Base-by-base conservation (phyloP, 192 early-diverging fungal genomes). In the Neocallimastix lanati region DNA sequence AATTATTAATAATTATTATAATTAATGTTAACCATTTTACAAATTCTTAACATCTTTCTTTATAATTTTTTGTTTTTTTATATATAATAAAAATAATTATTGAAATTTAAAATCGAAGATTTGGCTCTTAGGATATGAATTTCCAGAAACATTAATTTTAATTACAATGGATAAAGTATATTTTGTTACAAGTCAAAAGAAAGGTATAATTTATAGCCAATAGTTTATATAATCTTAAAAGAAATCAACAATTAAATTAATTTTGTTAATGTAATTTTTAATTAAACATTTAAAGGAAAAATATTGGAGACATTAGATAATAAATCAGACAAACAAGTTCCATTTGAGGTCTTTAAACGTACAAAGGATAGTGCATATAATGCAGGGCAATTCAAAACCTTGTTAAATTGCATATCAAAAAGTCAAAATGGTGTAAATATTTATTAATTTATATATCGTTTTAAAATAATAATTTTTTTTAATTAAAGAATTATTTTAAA, bases 51-150 rank as follows among this genome's bases (percentile, higher is more conserved):
- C n/a, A n/a, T n/a, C n/a, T n/a, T n/a, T n/a, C n/a, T n/a, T n/a
- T n/a, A n/a, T n/a, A n/a, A n/a, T n/a, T n/a, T n/a, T n/a, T n/a
- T n/a, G n/a, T n/a, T n/a, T n/a, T n/a, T n/a, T n/a, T n/a, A n/a
- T n/a, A n/a, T n/a, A n/a, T n/a, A n/a, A n/a, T n/a, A n/a, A n/a
- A n/a, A n/a, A n/a, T n/a, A n/a, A n/a, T n/a, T n/a, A n/a, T n/a
- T n/a, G n/a, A n/a, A n/a, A n/a, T n/a, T n/a, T n/a, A n/a, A n/a
- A n/a, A n/a, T n/a, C n/a, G n/a, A n/a, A 99, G 90, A 91, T 90
- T 76, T 99, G 96, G 96, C 87, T 96, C 78, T 87, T 96, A 76
- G 95, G 95, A 50, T 93, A 95, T 80, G 96, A 98, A 82, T 93
- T 96, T 80, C 88, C 92, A 4, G 93, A 98, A 79, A 95, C 95